A percentile compares a stretch with the other conserved stretches of the same genome.
These are phyloP conservation scores for Zymoseptoria ardabiliae DNA, from an alignment of 2,329 filamentous ascomycete species.

Conservation along the genomic window DNA sequence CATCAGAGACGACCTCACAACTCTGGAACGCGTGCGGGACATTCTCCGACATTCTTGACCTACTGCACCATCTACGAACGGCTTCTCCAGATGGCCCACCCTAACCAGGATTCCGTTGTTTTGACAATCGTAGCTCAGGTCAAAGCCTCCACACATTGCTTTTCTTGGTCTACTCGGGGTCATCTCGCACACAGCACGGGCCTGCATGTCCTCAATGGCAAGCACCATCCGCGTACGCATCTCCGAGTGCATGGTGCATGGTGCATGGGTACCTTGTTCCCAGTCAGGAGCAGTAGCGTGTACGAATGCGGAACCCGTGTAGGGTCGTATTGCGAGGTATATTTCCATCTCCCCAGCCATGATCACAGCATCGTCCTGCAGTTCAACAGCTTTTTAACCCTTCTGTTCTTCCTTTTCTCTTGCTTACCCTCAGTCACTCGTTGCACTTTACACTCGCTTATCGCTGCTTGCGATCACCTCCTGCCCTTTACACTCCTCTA, in stretches of 20 bases:
- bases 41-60: not conserved
- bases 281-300: not conserved
- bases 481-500: not conserved
- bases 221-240: not conserved
- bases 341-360: not conserved
- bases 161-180: not conserved
- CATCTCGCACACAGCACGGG: not conserved
- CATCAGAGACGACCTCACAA: not conserved
- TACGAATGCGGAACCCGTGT: not conserved
- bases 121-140: not conserved
- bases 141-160: not conserved
- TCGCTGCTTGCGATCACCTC: not conserved
- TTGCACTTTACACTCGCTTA: not conserved
- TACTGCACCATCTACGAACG: too few species aligned
- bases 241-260: not conserved
- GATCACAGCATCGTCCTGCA: not conserved
- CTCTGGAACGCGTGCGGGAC: not conserved
- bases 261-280: not conserved
- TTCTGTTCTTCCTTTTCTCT: not conserved
- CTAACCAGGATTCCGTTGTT: not conserved
- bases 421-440: not conserved
- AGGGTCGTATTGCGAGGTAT: not conserved
- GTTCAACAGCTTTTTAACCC: not conserved
- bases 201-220: not conserved
- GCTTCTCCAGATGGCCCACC: not conserved